Evolutionary conservation across 495 filamentous ascomycete genomes (phyloP), one percentile per base, ranked within the genome.

Genomic region (Daldinia concentrica): DNA sequence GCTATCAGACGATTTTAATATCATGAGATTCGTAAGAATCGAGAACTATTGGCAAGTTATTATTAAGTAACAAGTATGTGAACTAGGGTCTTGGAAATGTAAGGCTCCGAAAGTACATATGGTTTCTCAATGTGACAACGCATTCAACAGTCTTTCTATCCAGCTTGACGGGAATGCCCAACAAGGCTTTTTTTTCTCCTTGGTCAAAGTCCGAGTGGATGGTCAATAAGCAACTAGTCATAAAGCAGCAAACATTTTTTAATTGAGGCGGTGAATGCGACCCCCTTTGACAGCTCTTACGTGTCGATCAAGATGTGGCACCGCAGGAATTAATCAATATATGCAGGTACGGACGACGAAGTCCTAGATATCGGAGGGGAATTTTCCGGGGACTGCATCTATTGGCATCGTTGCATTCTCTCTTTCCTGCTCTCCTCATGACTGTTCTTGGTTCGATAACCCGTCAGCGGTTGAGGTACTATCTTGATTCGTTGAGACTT

Each of bases 231-330:
- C 64, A 34, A 1, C 56, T 15, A 19, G 36, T 56, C 65, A 56
- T 56, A 68, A 68, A 39, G 43, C 17, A 55, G 58, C 58, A 67
- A 62, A 37, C 55, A 29, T 43, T 22, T 62, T 63, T 29, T 64
- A 17, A 57, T 64, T 41, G 41, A 72, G 60, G 69, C 65, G 65
- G 61, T 68, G 70, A 73, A 73, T 73, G 41, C 27, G 32, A 68
- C 70, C 70, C 63, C 64, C 32, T 52, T 27, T 57, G 24, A 17
- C 64, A 43, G 64, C 62, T 36, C 41, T 62, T 68, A 73, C 70
- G 70, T 73, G 70, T 68, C 70, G 61, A 64, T 64, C 60, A 22
- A 65, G 70, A 39, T 64, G 61, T 73, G 70, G 70, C 36, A 65
- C 19, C 32, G 30, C 50, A 56, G 61, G 17, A 29, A 17, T 43